Percentiles rank a stretch among this genome's conserved stretches.
Conservation (phyloP, 2,329 filamentous ascomycete genomes). For the Alternaria incomplexa region DNA sequence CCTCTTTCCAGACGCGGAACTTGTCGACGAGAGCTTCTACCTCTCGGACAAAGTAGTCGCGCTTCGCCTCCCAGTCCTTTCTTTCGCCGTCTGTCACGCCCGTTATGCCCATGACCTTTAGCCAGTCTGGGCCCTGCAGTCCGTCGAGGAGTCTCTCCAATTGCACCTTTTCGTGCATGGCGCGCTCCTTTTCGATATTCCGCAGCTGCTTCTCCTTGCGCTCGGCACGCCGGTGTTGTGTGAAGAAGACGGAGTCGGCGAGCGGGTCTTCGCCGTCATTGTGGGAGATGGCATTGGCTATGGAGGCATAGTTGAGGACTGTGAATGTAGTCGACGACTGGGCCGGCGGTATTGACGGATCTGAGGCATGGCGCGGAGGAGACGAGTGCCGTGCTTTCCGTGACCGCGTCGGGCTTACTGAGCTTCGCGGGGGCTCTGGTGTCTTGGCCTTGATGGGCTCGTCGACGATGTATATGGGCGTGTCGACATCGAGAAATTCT, state of each 20-base stretch:
- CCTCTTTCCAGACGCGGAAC: slow-evolving; percentile 84
- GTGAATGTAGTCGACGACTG: slow-evolving; percentile 42
- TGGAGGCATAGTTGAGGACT: slow-evolving; percentile 52
- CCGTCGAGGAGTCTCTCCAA: slow-evolving; percentile 76
- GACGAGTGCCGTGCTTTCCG: slow-evolving; percentile 29
- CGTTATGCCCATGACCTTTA: slow-evolving; percentile 87
- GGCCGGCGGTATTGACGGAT: slow-evolving; percentile 18
- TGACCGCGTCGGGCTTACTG: slow-evolving; percentile 33
- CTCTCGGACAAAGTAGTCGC: slow-evolving; percentile 82
- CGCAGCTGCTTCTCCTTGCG: slow-evolving; percentile 71
- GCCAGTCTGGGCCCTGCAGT: slow-evolving; percentile 89
- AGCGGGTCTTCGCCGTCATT: slow-evolving; percentile 59
- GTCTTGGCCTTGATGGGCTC: slow-evolving; percentile 50
- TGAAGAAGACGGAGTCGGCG: slow-evolving; percentile 61
- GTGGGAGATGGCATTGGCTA: slow-evolving; percentile 43
- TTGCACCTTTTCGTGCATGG: slow-evolving; percentile 70
- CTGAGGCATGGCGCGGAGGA: slow-evolving; percentile 22
- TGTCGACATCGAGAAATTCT: slow-evolving; percentile 78
- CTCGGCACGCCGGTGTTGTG: slow-evolving; percentile 66
- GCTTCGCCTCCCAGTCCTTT: slow-evolving; percentile 84
- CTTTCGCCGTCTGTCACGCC: slow-evolving; percentile 84
- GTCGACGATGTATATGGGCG: slow-evolving; percentile 74
- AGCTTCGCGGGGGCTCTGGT: slow-evolving; percentile 27
- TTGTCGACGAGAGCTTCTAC: slow-evolving; percentile 84
- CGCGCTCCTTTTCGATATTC: slow-evolving; percentile 70